Percentiles rank a stretch among this genome's conserved stretches.
Conservation (phyloP, 768 basidiomycete genomes). For the Suillus hirtellus region DNA sequence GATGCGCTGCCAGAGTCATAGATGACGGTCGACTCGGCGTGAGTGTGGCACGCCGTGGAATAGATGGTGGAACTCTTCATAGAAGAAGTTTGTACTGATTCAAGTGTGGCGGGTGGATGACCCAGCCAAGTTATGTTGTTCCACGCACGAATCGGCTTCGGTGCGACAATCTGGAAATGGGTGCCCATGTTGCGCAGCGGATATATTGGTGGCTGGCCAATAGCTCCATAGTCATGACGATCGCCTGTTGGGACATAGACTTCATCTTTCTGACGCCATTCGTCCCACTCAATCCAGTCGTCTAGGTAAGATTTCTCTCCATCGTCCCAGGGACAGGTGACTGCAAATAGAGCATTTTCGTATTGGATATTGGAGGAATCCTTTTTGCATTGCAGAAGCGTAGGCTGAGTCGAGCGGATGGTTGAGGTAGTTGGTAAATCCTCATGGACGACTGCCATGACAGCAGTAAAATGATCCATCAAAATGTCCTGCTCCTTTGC, state of each 20-base stretch:
- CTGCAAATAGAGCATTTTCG: neutral
- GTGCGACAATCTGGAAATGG: neutral
- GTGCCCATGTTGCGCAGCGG: constrained; percentile 2
- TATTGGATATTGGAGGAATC: neutral
- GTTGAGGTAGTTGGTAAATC: neutral
- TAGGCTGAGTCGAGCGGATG: neutral
- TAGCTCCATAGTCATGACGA: neutral
- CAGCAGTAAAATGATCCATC: neutral
- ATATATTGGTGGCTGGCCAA: neutral
- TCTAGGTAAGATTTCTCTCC: neutral
- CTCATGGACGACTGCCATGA: neutral
- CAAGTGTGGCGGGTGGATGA: neutral
- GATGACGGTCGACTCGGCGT: neutral
- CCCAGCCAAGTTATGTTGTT: neutral
- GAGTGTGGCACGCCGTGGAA: too few relatives aligned
- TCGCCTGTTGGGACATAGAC: neutral
- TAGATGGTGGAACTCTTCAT: neutral
- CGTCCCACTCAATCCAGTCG: neutral
- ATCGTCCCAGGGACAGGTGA: neutral
- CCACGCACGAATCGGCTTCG: constrained; percentile 2
- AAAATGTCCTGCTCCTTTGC: neutral
- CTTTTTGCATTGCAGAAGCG: neutral
- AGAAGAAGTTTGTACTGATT: neutral
- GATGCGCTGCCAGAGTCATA: neutral
- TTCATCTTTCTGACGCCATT: constrained; percentile 1